Base-by-base conservation (phyloP, 2,329 filamentous ascomycete genomes). In the Tolypocladium amazonense region DNA sequence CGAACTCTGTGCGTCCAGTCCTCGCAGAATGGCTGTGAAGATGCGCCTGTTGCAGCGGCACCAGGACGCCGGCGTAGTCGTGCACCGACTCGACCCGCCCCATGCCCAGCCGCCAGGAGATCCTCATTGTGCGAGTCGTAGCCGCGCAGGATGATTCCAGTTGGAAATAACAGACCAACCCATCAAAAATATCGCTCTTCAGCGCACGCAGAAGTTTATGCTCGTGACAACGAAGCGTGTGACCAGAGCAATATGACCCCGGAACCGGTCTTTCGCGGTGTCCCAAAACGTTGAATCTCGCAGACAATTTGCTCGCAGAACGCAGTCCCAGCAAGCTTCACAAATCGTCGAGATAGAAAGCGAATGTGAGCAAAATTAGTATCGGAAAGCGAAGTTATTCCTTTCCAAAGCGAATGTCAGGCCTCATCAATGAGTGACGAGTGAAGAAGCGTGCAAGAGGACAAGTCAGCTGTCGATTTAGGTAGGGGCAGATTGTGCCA, bases 1-100 rank as follows among this genome's bases (percentile, higher is more conserved):
- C 77, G 60, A 77, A 78, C 62, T 78, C 76, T 58, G 72, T 71
- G 50, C 70, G 71, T 8, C 80, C 78, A 12, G 71, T 73, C 58
- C 80, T 74, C 23, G 79, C 78, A 18, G 79, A 78, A 64, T 83
- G 77, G 66, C 80, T 82, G 69, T 84, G 78, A 53, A 80, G 73
- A 68, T 84, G 81, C 0, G 82, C 82, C 64, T 84, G 75, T 23
- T 81, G 78, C 1, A 85, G 74, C 27, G 81, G 76, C 14, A 85
- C 70, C 23, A 84, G 67, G 39, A 83, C 80, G 63, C 77, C 78
- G 30, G 74, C 63, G 64, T 83, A 84, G 69, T 81, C 73, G 62
- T 79, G 69, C 35, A 79, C 76, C 2, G 80, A 80, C 65, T 81
- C 78, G 56, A 71, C 66, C 39, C 70, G 68, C 56, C 70, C 67